Percentiles rank a stretch among this genome's conserved stretches.
Conservation (phyloP, 352 stramenopile genomes). For the Pythium insidiosum region DNA sequence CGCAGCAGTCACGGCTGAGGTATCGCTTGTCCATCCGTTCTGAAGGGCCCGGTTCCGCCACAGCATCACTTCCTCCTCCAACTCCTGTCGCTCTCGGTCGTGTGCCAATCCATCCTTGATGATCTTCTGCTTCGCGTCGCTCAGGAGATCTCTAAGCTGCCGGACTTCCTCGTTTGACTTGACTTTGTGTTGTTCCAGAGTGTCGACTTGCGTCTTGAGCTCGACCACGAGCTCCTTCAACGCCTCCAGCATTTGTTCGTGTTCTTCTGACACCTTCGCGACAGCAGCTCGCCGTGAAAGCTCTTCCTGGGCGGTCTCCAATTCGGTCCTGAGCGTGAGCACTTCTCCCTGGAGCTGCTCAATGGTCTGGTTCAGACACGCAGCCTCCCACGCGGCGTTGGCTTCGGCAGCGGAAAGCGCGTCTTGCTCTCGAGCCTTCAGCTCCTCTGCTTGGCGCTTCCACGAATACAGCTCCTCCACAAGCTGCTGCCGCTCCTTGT, state of each 20-base stretch:
- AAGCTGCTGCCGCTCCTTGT: constrained; percentile 17
- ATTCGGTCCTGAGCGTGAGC: constrained; percentile 6
- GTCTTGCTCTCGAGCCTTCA: constrained; percentile 10
- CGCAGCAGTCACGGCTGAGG: too few relatives aligned
- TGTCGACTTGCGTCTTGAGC: constrained; percentile 11
- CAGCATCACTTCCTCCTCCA: constrained; percentile 12
- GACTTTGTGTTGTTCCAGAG: constrained; percentile 5
- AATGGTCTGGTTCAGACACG: constrained; percentile 19
- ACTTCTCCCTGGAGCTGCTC: constrained; percentile 13
- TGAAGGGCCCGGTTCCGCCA: constrained; percentile 11
- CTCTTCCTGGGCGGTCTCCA: constrained; percentile 11
- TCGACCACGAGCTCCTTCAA: constrained; percentile 14
- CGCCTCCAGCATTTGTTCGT: constrained; percentile 14
- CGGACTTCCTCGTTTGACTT: constrained; percentile 1
- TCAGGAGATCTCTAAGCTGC: constrained; percentile 1
- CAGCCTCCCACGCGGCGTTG: constrained; percentile 12
- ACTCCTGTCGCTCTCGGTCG: constrained; percentile 12
- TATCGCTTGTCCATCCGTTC: too few relatives aligned
- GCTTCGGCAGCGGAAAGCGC: constrained; percentile 10
- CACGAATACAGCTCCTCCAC: constrained; percentile 17
- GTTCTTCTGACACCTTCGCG: constrained; percentile 8
- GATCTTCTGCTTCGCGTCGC: constrained; percentile 9
- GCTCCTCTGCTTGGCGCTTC: constrained; percentile 11
- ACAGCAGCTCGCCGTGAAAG: constrained; percentile 5
- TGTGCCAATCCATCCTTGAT: constrained; percentile 9